Conservation (phyloP, 108 stramenopile species). For the Phaeodactylum tricornutum region DNA sequence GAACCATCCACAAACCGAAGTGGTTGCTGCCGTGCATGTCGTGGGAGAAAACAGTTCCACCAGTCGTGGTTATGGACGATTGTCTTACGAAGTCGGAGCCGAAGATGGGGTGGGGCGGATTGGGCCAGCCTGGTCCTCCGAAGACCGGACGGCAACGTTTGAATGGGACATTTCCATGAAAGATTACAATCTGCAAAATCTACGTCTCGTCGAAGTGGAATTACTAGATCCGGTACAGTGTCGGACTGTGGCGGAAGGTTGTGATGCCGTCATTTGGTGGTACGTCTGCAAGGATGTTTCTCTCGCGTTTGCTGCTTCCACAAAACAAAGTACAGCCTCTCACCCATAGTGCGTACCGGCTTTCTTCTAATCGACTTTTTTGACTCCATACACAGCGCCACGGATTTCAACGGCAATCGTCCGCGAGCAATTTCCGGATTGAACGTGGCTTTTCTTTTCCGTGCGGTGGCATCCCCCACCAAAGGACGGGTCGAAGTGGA, state of each 20-base stretch:
- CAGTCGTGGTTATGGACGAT: slow-evolving; percentile 62
- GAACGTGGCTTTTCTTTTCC: slow-evolving; percentile 71
- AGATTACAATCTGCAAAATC: slow-evolving; percentile 70
- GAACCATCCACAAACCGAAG: slow-evolving; percentile 50
- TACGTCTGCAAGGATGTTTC: no score
- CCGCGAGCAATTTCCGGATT: slow-evolving; percentile 58
- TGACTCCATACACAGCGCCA: no score
- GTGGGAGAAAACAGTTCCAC: slow-evolving; percentile 52
- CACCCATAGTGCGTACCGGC: no score
- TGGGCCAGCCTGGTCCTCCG: slow-evolving; percentile 55
- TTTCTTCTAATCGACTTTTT: no score
- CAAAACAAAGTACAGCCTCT: no score
- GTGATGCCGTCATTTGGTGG: slow-evolving; percentile 71
- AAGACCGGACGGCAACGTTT: slow-evolving; percentile 59
- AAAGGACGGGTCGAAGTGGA: slow-evolving; percentile 83
- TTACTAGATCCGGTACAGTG: slow-evolving; percentile 71
- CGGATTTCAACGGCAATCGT: slow-evolving; percentile 72
- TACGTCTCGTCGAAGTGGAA: slow-evolving; percentile 70
- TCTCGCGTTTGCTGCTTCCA: no score
- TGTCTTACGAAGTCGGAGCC: slow-evolving; percentile 79
- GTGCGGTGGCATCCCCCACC: slow-evolving; percentile 57
- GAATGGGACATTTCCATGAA: slow-evolving; percentile 50
- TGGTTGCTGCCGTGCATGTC: slow-evolving; percentile 69
- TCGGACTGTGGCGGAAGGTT: slow-evolving; percentile 52
- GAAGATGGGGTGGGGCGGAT: slow-evolving; percentile 64